Evolutionary conservation across 495 filamentous ascomycete species (phyloP).

Genomic region (Podospora appendiculata): DNA sequence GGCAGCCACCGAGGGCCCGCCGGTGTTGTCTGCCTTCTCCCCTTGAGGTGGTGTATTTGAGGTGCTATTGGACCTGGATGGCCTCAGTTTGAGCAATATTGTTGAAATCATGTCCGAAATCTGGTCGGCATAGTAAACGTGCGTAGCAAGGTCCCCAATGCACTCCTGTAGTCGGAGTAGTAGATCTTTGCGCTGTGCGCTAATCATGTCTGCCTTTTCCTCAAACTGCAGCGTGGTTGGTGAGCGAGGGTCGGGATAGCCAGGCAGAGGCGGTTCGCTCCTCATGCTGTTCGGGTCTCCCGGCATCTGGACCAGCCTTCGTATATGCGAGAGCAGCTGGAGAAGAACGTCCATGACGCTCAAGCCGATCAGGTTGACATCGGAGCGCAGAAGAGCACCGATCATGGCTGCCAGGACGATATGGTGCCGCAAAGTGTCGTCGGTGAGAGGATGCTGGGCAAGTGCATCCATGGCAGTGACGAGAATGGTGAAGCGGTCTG

Average conservation of each 20-base stretch:
- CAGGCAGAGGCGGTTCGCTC: constrained; percentile 17
- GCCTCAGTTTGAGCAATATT: constrained; percentile 68
- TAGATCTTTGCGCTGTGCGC: constrained; percentile 41
- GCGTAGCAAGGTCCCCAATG: constrained; percentile 80
- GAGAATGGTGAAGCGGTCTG: constrained; percentile 82
- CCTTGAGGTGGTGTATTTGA: constrained; percentile 29
- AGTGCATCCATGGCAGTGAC: constrained; percentile 71
- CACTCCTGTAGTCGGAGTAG: constrained; percentile 62
- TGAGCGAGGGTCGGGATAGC: constrained; percentile 18
- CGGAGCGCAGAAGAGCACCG: constrained; percentile 71
- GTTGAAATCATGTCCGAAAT: constrained; percentile 83
- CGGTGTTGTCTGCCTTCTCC: constrained; percentile 28
- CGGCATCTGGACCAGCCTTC: constrained; percentile 60
- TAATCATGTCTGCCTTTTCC: constrained; percentile 16
- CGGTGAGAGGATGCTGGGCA: constrained; percentile 51
- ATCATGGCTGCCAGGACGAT: constrained; percentile 66
- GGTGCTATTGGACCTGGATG: constrained; percentile 37
- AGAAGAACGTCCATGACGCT: constrained; percentile 88
- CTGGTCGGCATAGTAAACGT: constrained; percentile 91
- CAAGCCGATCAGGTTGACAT: constrained; percentile 86
- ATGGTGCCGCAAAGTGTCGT: constrained; percentile 60
- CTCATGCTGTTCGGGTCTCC: constrained; percentile 37
- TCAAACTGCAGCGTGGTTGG: constrained; percentile 15
- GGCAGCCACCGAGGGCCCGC: constrained; percentile 18
- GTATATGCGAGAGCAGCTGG: constrained; percentile 71